These are phyloP conservation scores for Truncatella angustata DNA, from an alignment of 2,329 filamentous ascomycete genomes.

Conservation along the genomic window DNA sequence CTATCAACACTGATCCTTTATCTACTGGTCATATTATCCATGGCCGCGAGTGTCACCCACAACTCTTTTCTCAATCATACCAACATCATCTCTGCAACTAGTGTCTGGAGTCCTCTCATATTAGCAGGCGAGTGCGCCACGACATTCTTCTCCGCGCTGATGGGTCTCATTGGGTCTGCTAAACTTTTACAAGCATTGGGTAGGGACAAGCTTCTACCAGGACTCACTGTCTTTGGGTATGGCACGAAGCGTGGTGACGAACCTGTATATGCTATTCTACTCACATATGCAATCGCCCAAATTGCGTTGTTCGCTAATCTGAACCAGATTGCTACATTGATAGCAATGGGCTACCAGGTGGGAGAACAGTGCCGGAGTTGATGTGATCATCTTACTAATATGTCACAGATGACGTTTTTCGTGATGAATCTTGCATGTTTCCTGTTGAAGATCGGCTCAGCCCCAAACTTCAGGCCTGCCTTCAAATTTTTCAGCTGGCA, in stretches of 20 bases:
- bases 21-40: conserved; percentile 70
- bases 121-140: conserved; percentile 81
- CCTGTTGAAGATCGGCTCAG: conserved; percentile 79
- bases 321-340: conserved; percentile 85
- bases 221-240: conserved; percentile 70
- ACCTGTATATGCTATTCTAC: conserved; percentile 70
- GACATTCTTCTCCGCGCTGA: conserved; percentile 80
- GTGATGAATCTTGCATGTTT: conserved; percentile 88
- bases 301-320: conserved; percentile 78
- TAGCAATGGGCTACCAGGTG: conserved; percentile 84
- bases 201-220: conserved; percentile 75
- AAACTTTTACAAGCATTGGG: conserved; percentile 83
- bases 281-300: conserved; percentile 75
- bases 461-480: conserved; percentile 83
- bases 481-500: conserved; percentile 90
- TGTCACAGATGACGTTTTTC: conserved; percentile 75
- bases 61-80: conserved; percentile 70
- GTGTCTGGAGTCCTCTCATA: conserved; percentile 69
- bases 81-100: conserved; percentile 81
- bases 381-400: conserved; percentile 13
- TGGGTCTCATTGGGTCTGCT: conserved; percentile 82
- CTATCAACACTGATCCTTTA: conserved; percentile 75
- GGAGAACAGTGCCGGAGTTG: too few species aligned
- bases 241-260: conserved; percentile 72
- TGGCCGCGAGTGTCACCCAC: conserved; percentile 74